Evolutionary conservation across 2,329 filamentous ascomycete species (phyloP).

Genomic region (Leptographium lundbergii): DNA sequence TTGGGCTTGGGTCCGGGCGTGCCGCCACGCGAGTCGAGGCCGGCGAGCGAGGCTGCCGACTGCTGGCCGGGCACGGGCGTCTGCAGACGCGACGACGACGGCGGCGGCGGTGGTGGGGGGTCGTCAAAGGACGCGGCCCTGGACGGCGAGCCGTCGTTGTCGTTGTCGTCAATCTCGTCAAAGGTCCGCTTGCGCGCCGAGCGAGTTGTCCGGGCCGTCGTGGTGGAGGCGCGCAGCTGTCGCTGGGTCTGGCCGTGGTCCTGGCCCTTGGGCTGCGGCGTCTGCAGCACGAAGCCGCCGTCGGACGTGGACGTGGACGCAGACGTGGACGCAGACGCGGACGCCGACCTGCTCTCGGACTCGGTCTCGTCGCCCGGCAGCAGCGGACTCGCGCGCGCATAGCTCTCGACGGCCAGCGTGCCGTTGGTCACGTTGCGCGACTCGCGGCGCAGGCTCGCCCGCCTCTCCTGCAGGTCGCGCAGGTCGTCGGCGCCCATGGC

Average conservation of each 20-base stretch:
- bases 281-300: conserved; percentile 1
- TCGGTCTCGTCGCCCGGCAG: background rate
- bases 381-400: conserved; percentile 17
- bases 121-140: conserved; percentile 24
- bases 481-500: background rate
- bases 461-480: conserved; percentile 10
- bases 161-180: conserved; percentile 36
- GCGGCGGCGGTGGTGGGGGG: conserved; percentile 4
- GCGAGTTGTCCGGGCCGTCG: conserved; percentile 31
- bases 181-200: conserved; percentile 38
- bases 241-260: background rate
- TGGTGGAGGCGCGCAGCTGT: conserved; percentile 17
- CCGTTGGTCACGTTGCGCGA: conserved; percentile 23
- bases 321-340: conserved; percentile 3
- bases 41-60: no score
- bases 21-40: conserved; percentile 42
- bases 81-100: conserved; percentile 7
- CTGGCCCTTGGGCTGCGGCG: conserved; percentile 1
- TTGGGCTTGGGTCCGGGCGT: conserved; percentile 47
- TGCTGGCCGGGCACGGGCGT: conserved; percentile 5
- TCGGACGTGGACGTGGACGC: conserved; percentile 1
- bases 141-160: conserved; percentile 33
- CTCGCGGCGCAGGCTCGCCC: conserved; percentile 15
- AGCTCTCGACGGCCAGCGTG: conserved; percentile 24
- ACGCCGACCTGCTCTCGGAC: background rate